Evolutionary conservation across 1,284 basidiomycete genomes (phyloP).

Genomic region (Gastroboletus turbinatus): DNA sequence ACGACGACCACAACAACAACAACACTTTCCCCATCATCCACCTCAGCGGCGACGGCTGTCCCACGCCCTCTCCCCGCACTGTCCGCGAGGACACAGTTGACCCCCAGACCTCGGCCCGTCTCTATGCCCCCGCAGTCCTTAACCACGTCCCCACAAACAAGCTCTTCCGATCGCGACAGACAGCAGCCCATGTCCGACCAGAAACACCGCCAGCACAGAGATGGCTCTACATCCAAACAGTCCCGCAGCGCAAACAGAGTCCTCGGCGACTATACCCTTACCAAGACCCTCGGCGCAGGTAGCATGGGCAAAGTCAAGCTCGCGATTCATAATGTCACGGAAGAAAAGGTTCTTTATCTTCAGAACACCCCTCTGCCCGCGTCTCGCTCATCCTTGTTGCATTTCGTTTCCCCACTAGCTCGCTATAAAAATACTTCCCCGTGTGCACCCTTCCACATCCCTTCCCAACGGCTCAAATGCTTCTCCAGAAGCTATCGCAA

Average conservation of each 20-base stretch:
- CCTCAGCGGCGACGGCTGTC: slow-evolving; percentile 17
- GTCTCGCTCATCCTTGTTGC: slow-evolving; percentile 5
- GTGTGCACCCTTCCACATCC: slow-evolving; percentile 60
- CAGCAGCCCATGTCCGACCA: slow-evolving; percentile 34
- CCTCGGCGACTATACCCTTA: slow-evolving; percentile 93
- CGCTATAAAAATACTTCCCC: slow-evolving; percentile 97
- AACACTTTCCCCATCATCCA: background rate
- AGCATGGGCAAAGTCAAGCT: slow-evolving; percentile 99
- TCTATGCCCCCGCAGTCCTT: slow-evolving; percentile 67
- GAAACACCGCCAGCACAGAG: slow-evolving; percentile 35
- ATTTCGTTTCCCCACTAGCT: slow-evolving; percentile 52
- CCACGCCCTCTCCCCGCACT: slow-evolving; percentile 31
- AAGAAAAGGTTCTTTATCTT: slow-evolving; percentile 78
- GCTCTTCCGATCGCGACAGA: slow-evolving; percentile 36
- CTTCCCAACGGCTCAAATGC: slow-evolving; percentile 45
- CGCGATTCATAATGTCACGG: slow-evolving; percentile 85
- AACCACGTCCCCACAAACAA: slow-evolving; percentile 32
- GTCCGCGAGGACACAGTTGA: slow-evolving; percentile 20
- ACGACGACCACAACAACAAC: slow-evolving; percentile 14
- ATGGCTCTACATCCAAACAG: slow-evolving; percentile 31
- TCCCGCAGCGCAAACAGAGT: slow-evolving; percentile 55
- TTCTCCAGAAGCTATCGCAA: slow-evolving; percentile 62
- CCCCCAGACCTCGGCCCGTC: slow-evolving; percentile 55
- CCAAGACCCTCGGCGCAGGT: slow-evolving; percentile 96
- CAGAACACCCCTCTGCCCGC: background rate